Evolutionary conservation across 371 early-diverging fungal genomes (phyloP).

Genomic region (Actinomortierella wolfii): DNA sequence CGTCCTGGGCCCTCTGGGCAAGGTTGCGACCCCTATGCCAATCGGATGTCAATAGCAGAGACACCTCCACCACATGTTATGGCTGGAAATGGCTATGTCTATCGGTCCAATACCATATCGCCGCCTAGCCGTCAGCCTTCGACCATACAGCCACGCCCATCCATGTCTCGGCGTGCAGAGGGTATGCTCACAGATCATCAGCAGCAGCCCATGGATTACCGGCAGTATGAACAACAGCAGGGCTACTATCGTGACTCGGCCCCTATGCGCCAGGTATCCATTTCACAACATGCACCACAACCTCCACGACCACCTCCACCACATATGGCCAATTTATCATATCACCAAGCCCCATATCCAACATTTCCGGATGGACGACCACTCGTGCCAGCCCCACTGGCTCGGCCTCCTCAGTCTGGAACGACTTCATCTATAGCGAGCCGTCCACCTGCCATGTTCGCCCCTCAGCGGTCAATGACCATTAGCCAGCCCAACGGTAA

Average conservation of each 20-base stretch:
- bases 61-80: not conserved
- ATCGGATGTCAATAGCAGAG: not conserved
- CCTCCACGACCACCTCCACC: not conserved
- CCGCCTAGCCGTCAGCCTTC: conserved; percentile 1
- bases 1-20: too few species aligned
- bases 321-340: not conserved
- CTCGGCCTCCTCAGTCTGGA: not conserved
- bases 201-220: conserved; percentile 22
- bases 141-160: conserved; percentile 7
- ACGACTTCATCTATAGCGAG: too few species aligned
- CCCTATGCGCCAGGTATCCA: not conserved
- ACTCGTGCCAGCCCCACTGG: not conserved
- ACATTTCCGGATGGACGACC: conserved; percentile 2
- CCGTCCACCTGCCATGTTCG: too few species aligned
- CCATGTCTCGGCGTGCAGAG: conserved; percentile 11
- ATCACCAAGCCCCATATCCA: conserved; percentile 15
- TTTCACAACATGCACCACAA: conserved; percentile 1
- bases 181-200: conserved; percentile 15
- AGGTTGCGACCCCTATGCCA: not conserved
- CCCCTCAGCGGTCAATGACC: conserved; percentile 1
- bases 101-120: conserved; percentile 3
- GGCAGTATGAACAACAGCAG: conserved; percentile 32
- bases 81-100: conserved; percentile 13
- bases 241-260: conserved; percentile 22
- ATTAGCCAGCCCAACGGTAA: not conserved